Base-by-base conservation (phyloP, 257 asterid genomes). In the Petrea volubilis region DNA sequence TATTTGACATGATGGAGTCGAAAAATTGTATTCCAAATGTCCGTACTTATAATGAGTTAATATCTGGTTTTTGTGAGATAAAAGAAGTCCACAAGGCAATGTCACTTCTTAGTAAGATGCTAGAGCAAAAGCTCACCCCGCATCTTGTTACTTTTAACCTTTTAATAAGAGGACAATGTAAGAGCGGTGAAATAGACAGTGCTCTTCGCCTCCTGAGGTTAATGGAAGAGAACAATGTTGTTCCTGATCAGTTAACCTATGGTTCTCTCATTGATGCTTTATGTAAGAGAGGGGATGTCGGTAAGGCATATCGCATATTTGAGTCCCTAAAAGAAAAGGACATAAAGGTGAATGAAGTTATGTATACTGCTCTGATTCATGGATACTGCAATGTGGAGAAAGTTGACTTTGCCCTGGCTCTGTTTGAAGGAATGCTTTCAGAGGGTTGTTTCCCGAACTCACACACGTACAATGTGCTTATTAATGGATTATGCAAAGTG, bases 31-130 rank as follows among this genome's bases (percentile, higher is more conserved):
- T 23, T 34, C 95, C 93, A 9, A 69, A 87, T 84, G 81, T 81
- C 31, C 85, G 95, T 17, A 87, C 95, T 5, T 90, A 84, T 78
- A 90, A 87, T 68, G 93, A 82, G 77, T 84, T 90, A 78, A 88
- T 90, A 11, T 85, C 73, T 63, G 96, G 96, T 28, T 83, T 77
- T 49, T 86, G 92, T 70, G 78, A 82, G 79, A 74, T 9, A 25
- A 85, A 73, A 67, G 70, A 83, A 63, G 93, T 81, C 74, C 89
- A 86, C 80, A 86, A 76, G 79, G 96, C 93, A 10, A 90, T 90
- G 97, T 61, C 77, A 44, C 70, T 88, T 64, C 90, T 88, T 72
- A 77, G 50, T 76, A 79, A 67, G 85, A 90, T 90, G 93, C 67
- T 80, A 64, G 85, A 82, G 55, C 71, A 56, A 31, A 81, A 84